These are phyloP conservation scores for Mucor mucedo DNA, from an alignment of 371 early-diverging fungal species.

Conservation along the genomic window DNA sequence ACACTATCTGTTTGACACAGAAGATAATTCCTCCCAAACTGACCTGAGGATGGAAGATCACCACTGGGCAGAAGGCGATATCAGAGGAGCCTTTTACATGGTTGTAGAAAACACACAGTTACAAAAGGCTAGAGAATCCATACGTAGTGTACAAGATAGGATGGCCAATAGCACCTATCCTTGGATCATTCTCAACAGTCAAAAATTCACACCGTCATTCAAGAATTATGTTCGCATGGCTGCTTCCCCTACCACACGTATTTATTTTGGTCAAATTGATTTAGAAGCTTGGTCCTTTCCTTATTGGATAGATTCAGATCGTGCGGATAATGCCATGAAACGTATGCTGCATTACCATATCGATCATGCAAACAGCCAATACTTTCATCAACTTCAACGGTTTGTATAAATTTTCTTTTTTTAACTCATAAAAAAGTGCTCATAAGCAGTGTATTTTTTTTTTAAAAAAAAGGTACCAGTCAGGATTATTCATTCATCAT, in stretches of 20 bases:
- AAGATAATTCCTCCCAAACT: neutral
- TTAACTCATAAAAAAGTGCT: too few species aligned
- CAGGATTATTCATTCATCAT: slow-evolving; percentile 88
- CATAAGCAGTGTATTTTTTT: neutral
- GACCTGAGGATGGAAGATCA: slow-evolving; percentile 21
- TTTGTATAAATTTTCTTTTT: neutral
- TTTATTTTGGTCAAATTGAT: slow-evolving; percentile 53
- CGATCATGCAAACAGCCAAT: slow-evolving; percentile 23
- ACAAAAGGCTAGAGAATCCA: slow-evolving; percentile 34
- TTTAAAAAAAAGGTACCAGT: slow-evolving; percentile 65
- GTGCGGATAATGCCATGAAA: slow-evolving; percentile 34
- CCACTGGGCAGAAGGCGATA: slow-evolving; percentile 32
- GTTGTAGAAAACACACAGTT: slow-evolving; percentile 40
- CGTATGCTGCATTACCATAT: slow-evolving; percentile 15
- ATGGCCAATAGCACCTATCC: slow-evolving; percentile 52
- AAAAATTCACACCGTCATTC: slow-evolving; percentile 42
- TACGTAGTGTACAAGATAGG: slow-evolving; percentile 55
- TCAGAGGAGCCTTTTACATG: slow-evolving; percentile 47
- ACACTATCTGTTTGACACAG: slow-evolving; percentile 8
- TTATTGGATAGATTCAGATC: slow-evolving; percentile 48
- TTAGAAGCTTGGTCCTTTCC: slow-evolving; percentile 52
- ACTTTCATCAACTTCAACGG: slow-evolving; percentile 1
- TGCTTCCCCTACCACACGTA: slow-evolving; percentile 26
- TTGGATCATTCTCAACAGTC: slow-evolving; percentile 54
- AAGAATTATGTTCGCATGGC: slow-evolving; percentile 35